phyloP scores from a whole-genome alignment of 345 rosid genomes.

The Hypericum androsaemum region DNA sequence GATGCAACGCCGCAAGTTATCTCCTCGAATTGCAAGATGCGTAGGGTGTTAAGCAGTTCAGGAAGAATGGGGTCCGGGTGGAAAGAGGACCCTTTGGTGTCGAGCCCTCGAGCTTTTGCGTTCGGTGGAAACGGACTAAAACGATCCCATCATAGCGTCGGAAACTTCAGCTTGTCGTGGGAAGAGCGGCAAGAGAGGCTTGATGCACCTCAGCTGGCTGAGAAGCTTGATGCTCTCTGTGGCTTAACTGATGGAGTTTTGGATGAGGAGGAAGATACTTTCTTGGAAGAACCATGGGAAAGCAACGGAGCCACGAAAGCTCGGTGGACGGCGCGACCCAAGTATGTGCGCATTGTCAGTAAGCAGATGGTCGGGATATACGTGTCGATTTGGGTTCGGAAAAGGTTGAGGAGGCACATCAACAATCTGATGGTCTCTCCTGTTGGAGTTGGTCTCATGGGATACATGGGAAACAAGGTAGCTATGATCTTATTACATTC shows the following conservation, averaged over 20 bases:
- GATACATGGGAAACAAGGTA: slow-evolving; percentile 99
- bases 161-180: slow-evolving; percentile 40
- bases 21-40: slow-evolving; percentile 47
- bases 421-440: slow-evolving; percentile 89
- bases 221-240: neutral
- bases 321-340: slow-evolving; percentile 21
- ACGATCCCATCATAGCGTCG: slow-evolving; percentile 13
- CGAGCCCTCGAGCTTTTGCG: slow-evolving; percentile 16
- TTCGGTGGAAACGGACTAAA: too few species aligned
- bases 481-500: neutral
- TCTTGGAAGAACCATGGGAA: slow-evolving; percentile 25
- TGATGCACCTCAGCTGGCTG: neutral
- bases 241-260: slow-evolving; percentile 24
- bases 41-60: slow-evolving; percentile 65
- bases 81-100: slow-evolving; percentile 27
- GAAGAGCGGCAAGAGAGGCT: slow-evolving; percentile 30
- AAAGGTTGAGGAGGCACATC: slow-evolving; percentile 70
- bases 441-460: slow-evolving; percentile 98
- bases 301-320: slow-evolving; percentile 13
- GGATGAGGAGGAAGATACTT: slow-evolving; percentile 38
- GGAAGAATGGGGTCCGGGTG: slow-evolving; percentile 49
- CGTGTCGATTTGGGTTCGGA: slow-evolving; percentile 83
- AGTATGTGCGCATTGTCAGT: slow-evolving; percentile 79
- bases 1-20: slow-evolving; percentile 57
- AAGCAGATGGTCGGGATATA: slow-evolving; percentile 99